Conservation (phyloP, 805 yeast genomes). For the Myxozyma neotropica region DNA sequence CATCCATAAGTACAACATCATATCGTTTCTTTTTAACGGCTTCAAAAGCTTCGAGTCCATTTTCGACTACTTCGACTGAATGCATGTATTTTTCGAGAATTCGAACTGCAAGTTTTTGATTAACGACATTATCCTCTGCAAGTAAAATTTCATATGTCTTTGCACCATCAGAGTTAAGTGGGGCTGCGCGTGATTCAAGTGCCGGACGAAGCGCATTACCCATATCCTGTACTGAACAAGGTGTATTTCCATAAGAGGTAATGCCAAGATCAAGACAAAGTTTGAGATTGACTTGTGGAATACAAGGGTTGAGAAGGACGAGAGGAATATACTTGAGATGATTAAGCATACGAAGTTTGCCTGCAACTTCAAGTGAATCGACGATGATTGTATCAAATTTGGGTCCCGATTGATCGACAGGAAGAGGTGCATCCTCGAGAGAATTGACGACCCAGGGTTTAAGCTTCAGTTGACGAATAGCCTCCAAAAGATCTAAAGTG, state of each 20-base stretch:
- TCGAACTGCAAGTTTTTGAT: constrained; percentile 83
- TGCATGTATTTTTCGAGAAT: constrained; percentile 86
- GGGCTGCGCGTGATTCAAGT: constrained; percentile 76
- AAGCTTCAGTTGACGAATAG: constrained; percentile 58
- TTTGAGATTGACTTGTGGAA: constrained; percentile 77
- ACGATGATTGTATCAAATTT: constrained; percentile 80
- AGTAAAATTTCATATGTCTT: constrained; percentile 71
- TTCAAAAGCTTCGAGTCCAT: constrained; percentile 79
- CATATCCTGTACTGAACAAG: constrained; percentile 77
- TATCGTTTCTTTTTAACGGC: constrained; percentile 67
- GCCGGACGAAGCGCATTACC: constrained; percentile 86
- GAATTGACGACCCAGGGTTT: constrained; percentile 62
- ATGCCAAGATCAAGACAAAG: constrained; percentile 83
- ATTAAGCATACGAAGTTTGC: constrained; percentile 64
- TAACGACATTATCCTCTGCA: constrained; percentile 86
- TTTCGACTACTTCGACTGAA: constrained; percentile 79
- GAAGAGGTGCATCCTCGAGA: constrained; percentile 54
- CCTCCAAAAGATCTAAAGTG: constrained; percentile 53
- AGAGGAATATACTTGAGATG: constrained; percentile 85
- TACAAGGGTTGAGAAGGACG: constrained; percentile 72
- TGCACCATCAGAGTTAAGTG: constrained; percentile 77
- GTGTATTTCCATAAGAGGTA: constrained; percentile 85
- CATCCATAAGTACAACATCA: constrained; percentile 89
- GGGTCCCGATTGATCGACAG: constrained; percentile 41
- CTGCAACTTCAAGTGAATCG: constrained; percentile 75